phyloP scores from a whole-genome alignment of 176 grass and related monocot species.

The Dendrocalamus sinicus region DNA sequence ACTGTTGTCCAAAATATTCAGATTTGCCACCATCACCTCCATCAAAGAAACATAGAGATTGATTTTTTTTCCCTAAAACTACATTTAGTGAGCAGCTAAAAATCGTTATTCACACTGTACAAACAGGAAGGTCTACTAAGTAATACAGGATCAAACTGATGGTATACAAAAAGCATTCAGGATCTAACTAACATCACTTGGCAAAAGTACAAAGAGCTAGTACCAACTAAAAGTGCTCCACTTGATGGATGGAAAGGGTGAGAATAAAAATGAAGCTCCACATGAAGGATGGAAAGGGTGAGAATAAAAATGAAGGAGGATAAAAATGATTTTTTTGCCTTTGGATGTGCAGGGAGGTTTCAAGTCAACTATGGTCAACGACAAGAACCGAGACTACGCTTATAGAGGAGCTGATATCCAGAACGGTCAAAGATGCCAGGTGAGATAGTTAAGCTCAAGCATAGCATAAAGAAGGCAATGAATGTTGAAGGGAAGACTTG shows the following conservation, averaged over 20 bases:
- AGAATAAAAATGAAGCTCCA: neutral
- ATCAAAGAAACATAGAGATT: neutral
- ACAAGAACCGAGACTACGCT: no score
- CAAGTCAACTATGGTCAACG: no score
- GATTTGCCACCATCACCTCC: neutral
- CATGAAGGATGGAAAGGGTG: conserved; percentile 4
- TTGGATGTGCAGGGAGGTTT: no score
- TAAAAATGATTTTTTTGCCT: neutral
- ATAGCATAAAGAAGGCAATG: no score
- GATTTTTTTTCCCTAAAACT: neutral
- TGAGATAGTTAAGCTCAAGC: no score
- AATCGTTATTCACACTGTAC: neutral
- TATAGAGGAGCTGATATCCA: no score
- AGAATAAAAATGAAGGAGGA: neutral
- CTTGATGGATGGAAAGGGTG: conserved; percentile 6
- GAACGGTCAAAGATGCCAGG: no score
- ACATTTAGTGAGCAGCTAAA: neutral
- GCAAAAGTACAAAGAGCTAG: conserved; percentile 1
- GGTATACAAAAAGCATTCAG: neutral
- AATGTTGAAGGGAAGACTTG: no score
- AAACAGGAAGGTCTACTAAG: conserved; percentile 1
- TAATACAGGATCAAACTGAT: neutral
- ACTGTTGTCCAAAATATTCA: conserved; percentile 13
- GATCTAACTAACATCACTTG: conserved; percentile 28
- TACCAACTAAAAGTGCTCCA: conserved; percentile 21